A percentile compares a stretch with the other conserved stretches of the same genome.
These are phyloP conservation scores for Tylopilus sp. DNA, from an alignment of 768 basidiomycete species.

Conservation along the genomic window DNA sequence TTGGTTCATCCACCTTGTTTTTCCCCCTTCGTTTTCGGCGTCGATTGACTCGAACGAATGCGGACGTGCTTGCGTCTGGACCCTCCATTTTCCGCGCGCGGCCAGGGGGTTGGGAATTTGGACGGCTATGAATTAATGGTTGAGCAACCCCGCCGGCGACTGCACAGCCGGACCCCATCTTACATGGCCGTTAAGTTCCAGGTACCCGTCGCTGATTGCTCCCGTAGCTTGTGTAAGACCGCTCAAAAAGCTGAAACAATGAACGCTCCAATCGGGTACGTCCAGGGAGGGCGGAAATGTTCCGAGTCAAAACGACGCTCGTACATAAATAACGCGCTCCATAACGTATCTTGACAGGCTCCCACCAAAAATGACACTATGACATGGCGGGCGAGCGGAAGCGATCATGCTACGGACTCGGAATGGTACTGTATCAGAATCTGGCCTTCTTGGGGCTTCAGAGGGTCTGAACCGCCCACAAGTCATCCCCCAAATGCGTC, in stretches of 20 bases:
- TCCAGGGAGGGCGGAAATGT: constrained; percentile 11
- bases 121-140: not conserved
- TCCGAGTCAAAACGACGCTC: constrained; percentile 8
- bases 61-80: constrained; percentile 25
- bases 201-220: not conserved
- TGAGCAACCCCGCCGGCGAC: not conserved
- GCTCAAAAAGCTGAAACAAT: not conserved
- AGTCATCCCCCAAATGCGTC: constrained; percentile 84
- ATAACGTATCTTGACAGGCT: not conserved
- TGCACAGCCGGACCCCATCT: not conserved
- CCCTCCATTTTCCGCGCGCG: constrained; percentile 17
- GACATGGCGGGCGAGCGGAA: not conserved
- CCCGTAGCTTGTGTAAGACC: not conserved
- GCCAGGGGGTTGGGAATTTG: not conserved
- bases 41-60: constrained; percentile 47
- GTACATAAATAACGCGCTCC: not conserved
- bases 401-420: not conserved
- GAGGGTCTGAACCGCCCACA: constrained; percentile 70
- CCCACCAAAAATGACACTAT: not conserved
- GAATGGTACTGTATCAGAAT: not conserved
- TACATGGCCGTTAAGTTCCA: not conserved
- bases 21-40: constrained; percentile 51
- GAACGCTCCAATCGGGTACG: not conserved
- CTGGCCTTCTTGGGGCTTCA: constrained; percentile 32
- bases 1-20: constrained; percentile 26